Percentiles rank a stretch among this genome's conserved stretches.
phyloP scores from a whole-genome alignment of 345 rosid genomes.

The Bretschneidera sinensis region DNA sequence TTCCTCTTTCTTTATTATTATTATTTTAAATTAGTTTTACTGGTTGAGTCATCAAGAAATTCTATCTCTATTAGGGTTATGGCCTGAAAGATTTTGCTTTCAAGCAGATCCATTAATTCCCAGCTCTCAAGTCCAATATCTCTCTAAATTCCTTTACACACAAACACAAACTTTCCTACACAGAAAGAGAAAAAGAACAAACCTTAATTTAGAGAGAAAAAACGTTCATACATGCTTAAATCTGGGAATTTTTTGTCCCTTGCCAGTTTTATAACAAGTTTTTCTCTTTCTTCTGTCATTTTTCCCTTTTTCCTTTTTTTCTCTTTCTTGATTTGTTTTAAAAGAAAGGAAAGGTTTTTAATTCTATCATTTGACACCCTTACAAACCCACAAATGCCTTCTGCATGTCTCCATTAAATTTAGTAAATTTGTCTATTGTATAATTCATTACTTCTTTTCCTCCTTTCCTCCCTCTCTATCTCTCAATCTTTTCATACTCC shows the following conservation, averaged over 20 bases:
- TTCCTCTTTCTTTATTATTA: background rate
- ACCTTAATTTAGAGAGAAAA: slow-evolving; percentile 11
- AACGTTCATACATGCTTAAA: slow-evolving; percentile 4
- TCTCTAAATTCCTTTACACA: slow-evolving; percentile 3
- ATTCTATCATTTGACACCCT: background rate
- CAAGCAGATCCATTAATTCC: background rate
- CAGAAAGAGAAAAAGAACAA: slow-evolving; percentile 2
- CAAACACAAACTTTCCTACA: slow-evolving; percentile 6
- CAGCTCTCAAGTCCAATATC: slow-evolving; percentile 2
- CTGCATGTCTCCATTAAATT: slow-evolving; percentile 15
- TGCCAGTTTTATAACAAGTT: background rate
- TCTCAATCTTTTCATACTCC: slow-evolving; percentile 1
- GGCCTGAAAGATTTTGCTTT: background rate
- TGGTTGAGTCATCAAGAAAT: background rate
- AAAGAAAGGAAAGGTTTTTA: background rate
- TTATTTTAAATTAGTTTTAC: background rate
- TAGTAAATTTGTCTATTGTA: slow-evolving; percentile 9
- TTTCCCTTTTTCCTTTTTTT: slow-evolving; percentile 1
- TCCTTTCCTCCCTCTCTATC: background rate
- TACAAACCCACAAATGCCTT: slow-evolving; percentile 6
- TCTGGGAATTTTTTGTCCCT: slow-evolving; percentile 17
- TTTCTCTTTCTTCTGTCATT: slow-evolving; percentile 11
- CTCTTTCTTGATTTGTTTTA: slow-evolving; percentile 4
- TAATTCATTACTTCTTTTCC: slow-evolving; percentile 6
- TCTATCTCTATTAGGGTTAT: slow-evolving; percentile 7